Conservation (phyloP, 2,329 filamentous ascomycete genomes). For the Didymella pomorum region DNA sequence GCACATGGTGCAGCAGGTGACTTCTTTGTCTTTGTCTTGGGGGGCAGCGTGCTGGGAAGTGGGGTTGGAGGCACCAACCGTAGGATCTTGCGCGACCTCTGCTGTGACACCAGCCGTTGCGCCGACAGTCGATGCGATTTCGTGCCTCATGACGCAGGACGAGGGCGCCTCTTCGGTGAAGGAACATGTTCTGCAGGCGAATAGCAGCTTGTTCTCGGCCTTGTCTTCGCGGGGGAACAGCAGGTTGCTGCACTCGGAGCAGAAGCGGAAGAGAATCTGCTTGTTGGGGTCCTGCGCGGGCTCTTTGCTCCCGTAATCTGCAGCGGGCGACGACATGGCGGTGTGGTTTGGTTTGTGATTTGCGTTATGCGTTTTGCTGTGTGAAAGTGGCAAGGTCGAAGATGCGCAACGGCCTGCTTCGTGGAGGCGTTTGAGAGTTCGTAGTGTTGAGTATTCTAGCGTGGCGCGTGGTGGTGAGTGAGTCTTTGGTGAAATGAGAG, state of each 20-base stretch:
- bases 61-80: conserved; percentile 74
- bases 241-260: conserved; percentile 95
- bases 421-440: not conserved
- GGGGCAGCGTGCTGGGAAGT: conserved; percentile 39
- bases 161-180: conserved; percentile 87
- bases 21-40: conserved; percentile 28
- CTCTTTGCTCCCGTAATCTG: conserved; percentile 25
- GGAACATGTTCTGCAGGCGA: conserved; percentile 94
- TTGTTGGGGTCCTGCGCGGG: conserved; percentile 47
- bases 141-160: conserved; percentile 93
- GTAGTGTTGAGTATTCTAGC: not conserved
- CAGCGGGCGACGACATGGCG: conserved; percentile 50
- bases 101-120: conserved; percentile 97
- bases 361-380: not conserved
- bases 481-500: not conserved
- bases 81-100: conserved; percentile 96
- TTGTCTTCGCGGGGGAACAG: conserved; percentile 96
- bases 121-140: conserved; percentile 87
- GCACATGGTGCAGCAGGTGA: conserved; percentile 65
- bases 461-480: not conserved
- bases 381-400: not conserved
- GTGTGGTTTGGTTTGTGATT: not conserved
- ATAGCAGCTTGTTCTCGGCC: conserved; percentile 83
- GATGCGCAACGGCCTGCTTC: not conserved
- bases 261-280: conserved; percentile 97